A percentile compares a stretch with the other conserved stretches of the same genome.
Conservation (phyloP, 345 rosid genomes). For the Abelmoschus esculentus region DNA sequence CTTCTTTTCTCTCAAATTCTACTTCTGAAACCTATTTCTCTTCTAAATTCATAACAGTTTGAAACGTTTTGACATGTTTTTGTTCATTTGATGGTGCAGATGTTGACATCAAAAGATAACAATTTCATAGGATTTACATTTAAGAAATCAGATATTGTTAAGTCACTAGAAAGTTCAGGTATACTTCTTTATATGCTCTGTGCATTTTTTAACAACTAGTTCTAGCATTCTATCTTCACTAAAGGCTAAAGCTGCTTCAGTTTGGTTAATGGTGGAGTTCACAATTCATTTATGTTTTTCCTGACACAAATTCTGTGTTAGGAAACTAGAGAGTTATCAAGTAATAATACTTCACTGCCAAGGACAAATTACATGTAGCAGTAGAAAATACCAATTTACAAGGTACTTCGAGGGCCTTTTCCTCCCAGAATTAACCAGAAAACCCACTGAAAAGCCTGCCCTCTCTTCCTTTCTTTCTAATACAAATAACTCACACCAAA, state of each 20-base stretch:
- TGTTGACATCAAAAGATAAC: constrained; percentile 88
- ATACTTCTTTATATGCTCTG: constrained; percentile 11
- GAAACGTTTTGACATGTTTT: background rate
- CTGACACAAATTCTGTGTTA: background rate
- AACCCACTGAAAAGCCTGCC: too few species aligned
- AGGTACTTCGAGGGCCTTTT: too few species aligned
- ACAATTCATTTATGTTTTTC: background rate
- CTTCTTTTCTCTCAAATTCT: too few species aligned
- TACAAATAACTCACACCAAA: too few species aligned
- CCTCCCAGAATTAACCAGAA: too few species aligned
- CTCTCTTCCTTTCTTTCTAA: too few species aligned
- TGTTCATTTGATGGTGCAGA: constrained; percentile 44
- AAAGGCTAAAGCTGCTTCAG: constrained; percentile 4
- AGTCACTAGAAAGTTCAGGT: constrained; percentile 81
- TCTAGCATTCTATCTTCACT: background rate
- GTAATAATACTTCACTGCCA: too few species aligned
- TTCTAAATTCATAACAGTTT: too few species aligned
- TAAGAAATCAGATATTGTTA: constrained; percentile 77
- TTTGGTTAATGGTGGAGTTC: background rate
- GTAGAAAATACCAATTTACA: too few species aligned
- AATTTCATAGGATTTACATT: constrained; percentile 94
- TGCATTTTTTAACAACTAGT: background rate
- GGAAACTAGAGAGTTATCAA: too few species aligned
- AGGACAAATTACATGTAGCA: too few species aligned
- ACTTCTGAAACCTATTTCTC: too few species aligned